These are phyloP conservation scores for Fusarium incarnatum DNA, from an alignment of 2,329 filamentous ascomycete genomes.

Conservation along the genomic window DNA sequence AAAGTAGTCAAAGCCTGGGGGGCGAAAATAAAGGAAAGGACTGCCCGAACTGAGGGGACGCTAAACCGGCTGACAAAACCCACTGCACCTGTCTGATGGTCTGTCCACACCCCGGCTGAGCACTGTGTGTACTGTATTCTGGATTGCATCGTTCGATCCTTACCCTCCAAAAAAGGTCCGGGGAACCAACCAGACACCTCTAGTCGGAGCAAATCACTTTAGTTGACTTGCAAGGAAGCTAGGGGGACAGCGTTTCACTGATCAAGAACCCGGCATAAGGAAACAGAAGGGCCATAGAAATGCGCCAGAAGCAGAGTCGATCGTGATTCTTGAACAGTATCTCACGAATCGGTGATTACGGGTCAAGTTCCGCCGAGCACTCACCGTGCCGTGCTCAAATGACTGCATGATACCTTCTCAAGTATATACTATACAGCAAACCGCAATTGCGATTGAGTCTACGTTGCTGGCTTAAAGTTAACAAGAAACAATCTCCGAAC, in stretches of 20 bases:
- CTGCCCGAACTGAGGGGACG: constrained; percentile 20
- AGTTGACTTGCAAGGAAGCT: constrained; percentile 4
- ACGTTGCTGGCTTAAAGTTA: constrained; percentile 7
- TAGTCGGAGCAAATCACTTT: constrained; percentile 5
- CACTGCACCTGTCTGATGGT: not conserved
- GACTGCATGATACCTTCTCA: not conserved
- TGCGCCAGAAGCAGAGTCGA: constrained; percentile 26
- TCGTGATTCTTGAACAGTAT: constrained; percentile 17
- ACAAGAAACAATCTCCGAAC: constrained; percentile 3
- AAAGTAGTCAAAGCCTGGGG: constrained; percentile 39
- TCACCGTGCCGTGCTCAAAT: not conserved
- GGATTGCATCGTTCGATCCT: constrained; percentile 46
- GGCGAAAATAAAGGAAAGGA: constrained; percentile 36
- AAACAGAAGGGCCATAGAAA: constrained; percentile 24
- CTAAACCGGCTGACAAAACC: constrained; percentile 40
- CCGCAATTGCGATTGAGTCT: not conserved
- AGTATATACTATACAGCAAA: not conserved
- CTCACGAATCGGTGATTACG: constrained; percentile 19
- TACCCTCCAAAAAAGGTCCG: constrained; percentile 30
- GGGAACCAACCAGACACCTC: constrained; percentile 30
- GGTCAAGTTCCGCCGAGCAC: not conserved
- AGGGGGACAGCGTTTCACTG: constrained; percentile 17
- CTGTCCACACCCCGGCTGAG: not conserved
- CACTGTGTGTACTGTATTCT: constrained; percentile 41
- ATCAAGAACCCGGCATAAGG: constrained; percentile 11